Conservation (phyloP, 2,329 filamentous ascomycete species). For the Sporothrix inflata region DNA sequence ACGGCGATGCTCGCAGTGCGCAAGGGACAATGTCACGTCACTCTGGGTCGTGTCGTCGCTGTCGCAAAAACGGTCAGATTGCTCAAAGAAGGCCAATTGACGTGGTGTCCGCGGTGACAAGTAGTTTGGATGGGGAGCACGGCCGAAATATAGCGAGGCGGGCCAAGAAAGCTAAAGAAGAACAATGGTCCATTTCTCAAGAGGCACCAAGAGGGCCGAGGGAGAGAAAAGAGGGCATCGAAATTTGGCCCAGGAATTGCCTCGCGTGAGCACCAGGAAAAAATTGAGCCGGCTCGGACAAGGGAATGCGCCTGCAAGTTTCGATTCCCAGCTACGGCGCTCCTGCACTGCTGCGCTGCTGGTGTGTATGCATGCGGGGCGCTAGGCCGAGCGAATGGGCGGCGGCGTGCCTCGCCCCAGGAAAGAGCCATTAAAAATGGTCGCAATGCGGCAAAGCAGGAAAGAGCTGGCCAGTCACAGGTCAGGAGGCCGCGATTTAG, state of each 20-base stretch:
- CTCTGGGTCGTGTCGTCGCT: conserved; percentile 3
- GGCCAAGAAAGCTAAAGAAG: conserved; percentile 15
- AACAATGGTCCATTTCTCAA: conserved; percentile 2
- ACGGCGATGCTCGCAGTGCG: not conserved
- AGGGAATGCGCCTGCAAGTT: not conserved
- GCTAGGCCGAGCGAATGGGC: conserved; percentile 21
- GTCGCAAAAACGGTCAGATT: not conserved
- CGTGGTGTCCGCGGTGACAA: not conserved
- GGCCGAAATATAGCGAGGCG: conserved; percentile 1
- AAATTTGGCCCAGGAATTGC: conserved; percentile 20
- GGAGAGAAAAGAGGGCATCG: not conserved
- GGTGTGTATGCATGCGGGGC: not conserved
- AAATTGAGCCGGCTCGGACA: conserved; percentile 22
- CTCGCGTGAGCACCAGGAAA: conserved; percentile 26
- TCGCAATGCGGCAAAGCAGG: conserved; percentile 15
- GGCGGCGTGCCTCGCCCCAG: not conserved
- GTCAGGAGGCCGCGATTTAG: not conserved
- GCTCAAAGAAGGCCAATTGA: conserved; percentile 1
- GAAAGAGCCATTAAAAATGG: conserved; percentile 21
- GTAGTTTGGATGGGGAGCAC: not conserved
- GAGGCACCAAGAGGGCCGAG: conserved; percentile 5
- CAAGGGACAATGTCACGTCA: conserved; percentile 10
- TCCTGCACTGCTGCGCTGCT: not conserved
- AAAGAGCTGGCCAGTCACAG: conserved; percentile 22
- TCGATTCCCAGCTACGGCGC: not conserved